Evolutionary conservation across 139 green algal species (phyloP), one percentile per base, ranked within the genome.

Genomic region (Picochlorum sp.): DNA sequence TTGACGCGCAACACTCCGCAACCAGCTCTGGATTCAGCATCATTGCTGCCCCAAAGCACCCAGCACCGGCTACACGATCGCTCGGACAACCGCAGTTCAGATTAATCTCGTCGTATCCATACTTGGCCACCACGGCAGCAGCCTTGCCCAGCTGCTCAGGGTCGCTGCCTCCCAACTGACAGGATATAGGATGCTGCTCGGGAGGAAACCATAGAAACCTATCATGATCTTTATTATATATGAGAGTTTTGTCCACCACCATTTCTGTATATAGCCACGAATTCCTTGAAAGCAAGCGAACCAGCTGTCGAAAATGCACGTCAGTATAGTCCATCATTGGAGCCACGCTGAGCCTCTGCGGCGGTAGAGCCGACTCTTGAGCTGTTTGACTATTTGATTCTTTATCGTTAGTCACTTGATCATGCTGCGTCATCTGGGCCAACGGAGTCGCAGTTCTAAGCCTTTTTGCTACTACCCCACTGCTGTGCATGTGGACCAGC

Each of bases 281-380:
- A 53, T 76, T 74, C 33, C 65, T 68, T 1, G 78, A 87, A 5
- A 96, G 61, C 8, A 95, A 40, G 3, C 89, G 77, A 0, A 77
- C 82, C 31, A 96, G 69, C 73, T 94, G 83, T 5, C 87, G 72
- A 62, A 84, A 96, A 55, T 93, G 81, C 14, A 96, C 18, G 52
- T 96, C 87, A 2, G 89, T 96, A 71, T 80, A 91, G 33, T 95
- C 89, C 85, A 95, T 94, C 84, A 91, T 93, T 2, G 84, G 84
- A 6, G 84, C 84, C n/a, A 92, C 79, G 50, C 76, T 87, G 0
- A 91, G 72, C 10, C 87, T 66, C 40, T 79, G 78, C 5, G 56
- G 52, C 16, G 59, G 31, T 2, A 13, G 44, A 35, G 26, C 22
- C 12, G 20, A 32, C 30, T 53, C 30, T 7, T 53, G 44, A n/a